Base-by-base conservation (phyloP, 345 rosid species). In the Bruguiera gymnorhiza region DNA sequence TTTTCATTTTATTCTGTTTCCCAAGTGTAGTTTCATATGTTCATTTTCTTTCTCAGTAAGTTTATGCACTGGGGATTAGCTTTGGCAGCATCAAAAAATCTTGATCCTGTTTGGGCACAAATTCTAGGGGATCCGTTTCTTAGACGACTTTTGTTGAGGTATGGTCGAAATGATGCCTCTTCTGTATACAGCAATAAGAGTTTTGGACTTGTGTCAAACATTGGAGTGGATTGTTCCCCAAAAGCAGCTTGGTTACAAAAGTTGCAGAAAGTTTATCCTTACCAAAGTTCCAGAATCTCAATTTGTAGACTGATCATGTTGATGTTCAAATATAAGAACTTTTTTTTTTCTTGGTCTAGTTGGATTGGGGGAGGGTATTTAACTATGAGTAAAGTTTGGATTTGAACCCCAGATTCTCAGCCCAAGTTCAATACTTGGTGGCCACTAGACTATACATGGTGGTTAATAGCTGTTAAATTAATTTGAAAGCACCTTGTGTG, bases 51-150 rank as follows among this genome's bases (percentile, higher is more conserved):
- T 43, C 8, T 27, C 29, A 19, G 18, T 8, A 67, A 61, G 27
- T 51, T 31, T 31, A 31, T 0, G 32, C 32, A 88, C 46, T 94
- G 93, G 96, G 96, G 97, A 73, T 82, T 79, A 60, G 76, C 83
- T 32, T 81, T 91, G 81, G 93, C 91, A 50, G 63, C 83, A 51
- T 85, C 93, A 60, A 91, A 91, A 54, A 74, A 76, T 53, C 88
- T 94, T 55, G 89, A 89, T 78, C 92, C 84, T 3, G 98, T 94
- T 70, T 94, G 98, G 98, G 90, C 85, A 10, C 97, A 94, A 79
- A 79, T 84, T 71, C 79, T 94, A 59, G 81, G 83, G 72, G 98
- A 94, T 82, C 98, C 92, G 58, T 94, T 94, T 78, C 82, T 94
- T 48, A 79, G 93, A 75, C 80, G 98, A 69, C 89, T 94, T 77